Evolutionary conservation across 352 stramenopile genomes (phyloP), one percentile per base, ranked within the genome.

Genomic region (Globisporangium rhizosaccharum): DNA sequence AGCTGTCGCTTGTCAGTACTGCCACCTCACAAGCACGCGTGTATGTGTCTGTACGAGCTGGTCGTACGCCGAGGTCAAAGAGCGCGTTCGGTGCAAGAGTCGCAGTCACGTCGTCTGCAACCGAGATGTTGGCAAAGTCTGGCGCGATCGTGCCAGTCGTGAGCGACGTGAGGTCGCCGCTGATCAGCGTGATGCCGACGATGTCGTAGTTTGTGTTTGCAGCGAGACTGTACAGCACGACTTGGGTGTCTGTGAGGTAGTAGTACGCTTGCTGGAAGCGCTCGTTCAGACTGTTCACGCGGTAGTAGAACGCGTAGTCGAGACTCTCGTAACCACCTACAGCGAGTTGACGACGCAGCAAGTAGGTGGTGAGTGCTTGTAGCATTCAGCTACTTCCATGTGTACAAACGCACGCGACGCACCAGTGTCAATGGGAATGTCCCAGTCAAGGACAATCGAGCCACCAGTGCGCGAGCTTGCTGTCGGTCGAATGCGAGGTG

Each of bases 141-240:
- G 71, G 10, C 1, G 53, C 57, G 26, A 88, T 47, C 0, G 51
- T 73, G 0, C 68, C 70, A 11, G 18, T 58, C 44, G 65, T 51
- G 3, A 70, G 0, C 1, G 7, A 0, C 0, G 48, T 39, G 14
- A 36, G 10, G 56, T 66, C 62, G 5, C 56, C 53, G 0, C 62
- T 46, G 44, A 68, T n/a, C 14, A 69, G 14, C 0, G 79, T 73
- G 2, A 80, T 50, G 11, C 59, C 79, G 6, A 85, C 55, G 46
- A 88, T 63, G n/a, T 87, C 73, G 60, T 87, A 88, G 11, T 64
- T 70, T 0, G 68, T 85, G 15, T 77, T 65, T 1, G 74, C 73
- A 1, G 45, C 49, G 14, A 88, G 55, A 9, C 68, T 71, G 51
- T 71, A 85, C 3, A 69, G 49, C 30, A 45, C 54, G 0, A 70